These are phyloP conservation scores for Hypocrella siamensis DNA, from an alignment of 2,329 filamentous ascomycete species.

Conservation along the genomic window DNA sequence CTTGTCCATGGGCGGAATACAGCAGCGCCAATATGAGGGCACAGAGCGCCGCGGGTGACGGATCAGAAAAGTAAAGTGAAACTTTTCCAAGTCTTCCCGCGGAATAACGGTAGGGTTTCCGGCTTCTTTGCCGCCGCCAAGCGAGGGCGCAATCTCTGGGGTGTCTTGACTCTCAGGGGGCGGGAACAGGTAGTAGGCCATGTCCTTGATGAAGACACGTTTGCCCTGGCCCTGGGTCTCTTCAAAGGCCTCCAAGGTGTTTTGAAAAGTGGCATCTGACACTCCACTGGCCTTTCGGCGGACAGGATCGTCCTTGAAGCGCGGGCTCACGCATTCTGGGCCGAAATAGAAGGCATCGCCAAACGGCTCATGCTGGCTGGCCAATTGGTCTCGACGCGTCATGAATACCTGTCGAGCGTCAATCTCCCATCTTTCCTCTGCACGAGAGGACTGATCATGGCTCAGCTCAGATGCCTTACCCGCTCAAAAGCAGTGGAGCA, in stretches of 20 bases:
- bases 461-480: slow-evolving; percentile 38
- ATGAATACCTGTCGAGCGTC: slow-evolving; percentile 65
- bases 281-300: slow-evolving; percentile 48
- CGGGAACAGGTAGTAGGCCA: slow-evolving; percentile 80
- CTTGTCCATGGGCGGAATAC: slow-evolving; percentile 67
- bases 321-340: slow-evolving; percentile 66
- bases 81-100: slow-evolving; percentile 50
- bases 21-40: slow-evolving; percentile 90
- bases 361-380: slow-evolving; percentile 89
- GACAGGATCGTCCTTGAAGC: slow-evolving; percentile 56
- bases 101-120: slow-evolving; percentile 80
- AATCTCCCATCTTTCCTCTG: background rate
- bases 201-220: slow-evolving; percentile 96
- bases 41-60: slow-evolving; percentile 86
- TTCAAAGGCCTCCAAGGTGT: slow-evolving; percentile 63
- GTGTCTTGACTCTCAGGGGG: slow-evolving; percentile 45
- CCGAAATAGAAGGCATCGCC: slow-evolving; percentile 95
- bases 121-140: slow-evolving; percentile 48
- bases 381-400: slow-evolving; percentile 69
- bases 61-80: slow-evolving; percentile 94
- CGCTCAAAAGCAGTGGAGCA: slow-evolving; percentile 96
- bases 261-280: slow-evolving; percentile 53
- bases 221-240: slow-evolving; percentile 63
- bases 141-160: slow-evolving; percentile 62
- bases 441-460: too few species aligned